Conservation (phyloP, 331 rosid genomes). For the Quercus phellos region DNA sequence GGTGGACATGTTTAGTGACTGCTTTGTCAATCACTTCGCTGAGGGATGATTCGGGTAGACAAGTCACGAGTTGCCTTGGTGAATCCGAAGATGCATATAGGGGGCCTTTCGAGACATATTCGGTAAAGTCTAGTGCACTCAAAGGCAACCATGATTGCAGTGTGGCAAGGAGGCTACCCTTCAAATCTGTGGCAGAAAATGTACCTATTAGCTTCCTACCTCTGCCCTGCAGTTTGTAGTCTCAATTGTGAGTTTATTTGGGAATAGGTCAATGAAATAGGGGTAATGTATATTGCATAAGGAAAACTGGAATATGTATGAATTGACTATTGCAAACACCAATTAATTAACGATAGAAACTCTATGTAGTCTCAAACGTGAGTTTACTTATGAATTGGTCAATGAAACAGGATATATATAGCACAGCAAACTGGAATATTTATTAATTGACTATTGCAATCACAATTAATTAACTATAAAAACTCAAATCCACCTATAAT, state of each 20-base stretch:
- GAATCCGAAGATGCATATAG: slow-evolving; percentile 16
- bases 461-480: neutral
- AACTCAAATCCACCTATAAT: neutral
- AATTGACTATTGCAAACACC: neutral
- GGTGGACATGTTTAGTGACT: slow-evolving; percentile 58
- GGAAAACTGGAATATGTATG: neutral
- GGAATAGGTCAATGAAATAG: neutral
- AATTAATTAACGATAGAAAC: neutral
- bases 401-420: neutral
- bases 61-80: slow-evolving; percentile 53
- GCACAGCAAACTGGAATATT: neutral
- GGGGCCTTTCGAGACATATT: slow-evolving; percentile 36
- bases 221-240: slow-evolving; percentile 47
- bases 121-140: slow-evolving; percentile 57
- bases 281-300: neutral
- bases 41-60: slow-evolving; percentile 43
- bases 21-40: slow-evolving; percentile 55
- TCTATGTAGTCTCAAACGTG: neutral
- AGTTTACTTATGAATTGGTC: neutral
- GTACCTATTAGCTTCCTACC: slow-evolving; percentile 63
- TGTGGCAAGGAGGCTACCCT: slow-evolving; percentile 56
- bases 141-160: slow-evolving; percentile 63
- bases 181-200: slow-evolving; percentile 69
- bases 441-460: neutral
- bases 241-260: neutral